Evolutionary conservation across 306 rosid genomes (phyloP).

Genomic region (Trifolium dubium): DNA sequence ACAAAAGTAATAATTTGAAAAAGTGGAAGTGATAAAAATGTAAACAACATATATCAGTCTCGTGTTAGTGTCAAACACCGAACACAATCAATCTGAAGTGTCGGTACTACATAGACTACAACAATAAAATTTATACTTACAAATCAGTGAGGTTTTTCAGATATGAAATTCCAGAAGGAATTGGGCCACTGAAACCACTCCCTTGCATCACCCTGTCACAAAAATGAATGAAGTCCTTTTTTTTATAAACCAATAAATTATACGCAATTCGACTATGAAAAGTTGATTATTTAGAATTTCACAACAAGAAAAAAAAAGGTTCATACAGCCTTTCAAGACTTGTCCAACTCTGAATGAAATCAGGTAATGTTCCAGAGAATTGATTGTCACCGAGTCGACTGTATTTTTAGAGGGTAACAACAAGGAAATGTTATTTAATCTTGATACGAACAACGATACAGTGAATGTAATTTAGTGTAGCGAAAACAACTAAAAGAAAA

Average conservation of each 20-base stretch:
- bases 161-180: background rate
- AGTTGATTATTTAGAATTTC: background rate
- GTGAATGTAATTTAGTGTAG: background rate
- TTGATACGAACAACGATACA: background rate
- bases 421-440: background rate
- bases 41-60: background rate
- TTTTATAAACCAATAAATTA: background rate
- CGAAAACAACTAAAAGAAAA: background rate
- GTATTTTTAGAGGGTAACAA: conserved; percentile 32
- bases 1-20: background rate
- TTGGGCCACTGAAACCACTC: background rate
- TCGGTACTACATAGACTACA: background rate
- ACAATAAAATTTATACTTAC: background rate
- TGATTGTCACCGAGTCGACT: conserved; percentile 69
- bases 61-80: background rate
- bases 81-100: background rate
- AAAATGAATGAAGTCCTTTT: too few species aligned
- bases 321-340: conserved; percentile 57
- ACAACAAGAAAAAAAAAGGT: background rate
- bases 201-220: background rate
- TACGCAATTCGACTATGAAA: background rate
- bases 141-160: background rate
- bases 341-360: conserved; percentile 63
- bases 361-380: conserved; percentile 65
- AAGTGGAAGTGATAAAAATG: background rate